Evolutionary conservation across 2,329 filamentous ascomycete species (phyloP).

Genomic region (Phoma herbarum): DNA sequence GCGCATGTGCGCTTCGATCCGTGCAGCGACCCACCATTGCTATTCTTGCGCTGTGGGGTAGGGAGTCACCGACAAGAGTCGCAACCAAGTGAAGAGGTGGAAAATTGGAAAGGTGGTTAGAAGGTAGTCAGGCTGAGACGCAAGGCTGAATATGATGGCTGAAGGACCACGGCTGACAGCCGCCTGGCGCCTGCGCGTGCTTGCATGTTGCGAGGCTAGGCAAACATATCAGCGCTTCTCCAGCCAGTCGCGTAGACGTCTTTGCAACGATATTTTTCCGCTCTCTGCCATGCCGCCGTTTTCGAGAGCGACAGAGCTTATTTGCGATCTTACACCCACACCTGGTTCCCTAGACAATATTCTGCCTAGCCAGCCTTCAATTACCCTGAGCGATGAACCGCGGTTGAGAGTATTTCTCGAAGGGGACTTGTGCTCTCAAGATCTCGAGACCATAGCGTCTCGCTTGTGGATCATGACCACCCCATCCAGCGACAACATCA

Average conservation of each 20-base stretch:
- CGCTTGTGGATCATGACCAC: constrained; percentile 31
- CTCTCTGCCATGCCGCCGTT: constrained; percentile 8
- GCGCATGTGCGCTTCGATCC: constrained; percentile 7
- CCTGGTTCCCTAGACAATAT: constrained; percentile 6
- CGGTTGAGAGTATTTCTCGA: background rate
- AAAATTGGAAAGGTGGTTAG: background rate
- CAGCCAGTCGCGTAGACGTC: background rate
- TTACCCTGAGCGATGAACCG: background rate
- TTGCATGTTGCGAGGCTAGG: background rate
- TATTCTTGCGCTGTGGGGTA: background rate
- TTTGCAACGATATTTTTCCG: background rate
- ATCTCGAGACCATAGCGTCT: constrained; percentile 32
- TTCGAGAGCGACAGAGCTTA: constrained; percentile 27
- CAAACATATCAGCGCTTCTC: background rate
- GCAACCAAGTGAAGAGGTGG: background rate
- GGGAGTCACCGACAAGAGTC: background rate
- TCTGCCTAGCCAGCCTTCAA: constrained; percentile 3
- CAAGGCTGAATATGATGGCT: background rate
- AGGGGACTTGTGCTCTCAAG: constrained; percentile 21
- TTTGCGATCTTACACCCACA: constrained; percentile 25
- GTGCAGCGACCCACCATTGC: constrained; percentile 21
- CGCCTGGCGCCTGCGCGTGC: background rate
- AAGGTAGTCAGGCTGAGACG: background rate
- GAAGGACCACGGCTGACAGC: background rate
- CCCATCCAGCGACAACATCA: constrained; percentile 29